Evolutionary conservation across 345 rosid species (phyloP), one percentile per base, ranked within the genome.

Genomic region (Schrenkiella parvula): DNA sequence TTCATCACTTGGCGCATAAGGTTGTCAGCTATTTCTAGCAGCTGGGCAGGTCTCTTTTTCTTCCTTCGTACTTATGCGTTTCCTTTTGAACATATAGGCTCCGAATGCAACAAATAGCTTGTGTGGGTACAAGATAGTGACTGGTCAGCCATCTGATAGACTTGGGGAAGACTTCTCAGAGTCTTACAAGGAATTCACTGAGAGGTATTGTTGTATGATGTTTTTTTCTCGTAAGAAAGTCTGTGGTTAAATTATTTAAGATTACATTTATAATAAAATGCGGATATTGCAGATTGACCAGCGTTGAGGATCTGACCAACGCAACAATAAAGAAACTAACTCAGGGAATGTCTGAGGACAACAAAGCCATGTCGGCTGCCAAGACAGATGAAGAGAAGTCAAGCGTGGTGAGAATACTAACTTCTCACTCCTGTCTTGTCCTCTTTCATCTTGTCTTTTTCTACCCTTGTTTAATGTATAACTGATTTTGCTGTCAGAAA

Each of bases 111-210:
- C 96, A 64, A 93, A 93, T 73, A 81, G 91, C 71, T 77, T 93
- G 25, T 93, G 98, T 57, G 98, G 97, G 53, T 89, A 93, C 84
- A 89, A 90, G 79, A 89, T 93, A 74, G 98, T 93, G 77, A 91
- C 97, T 13, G 97, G 97, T 28, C 96, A 93, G 78, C 98, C 98
- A 68, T 93, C 98, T 54, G 97, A 93, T 68, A 84, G 96, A 83
- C 88, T 93, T 31, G 98, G 98, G 62, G 97, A 93, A 83, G 95
- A 91, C 78, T 91, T 93, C 82, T 88, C 90, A 1, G 98, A 91
- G 80, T 51, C 61, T 9, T 73, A 80, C 78, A 91, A 88, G 78
- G 95, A 93, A 25, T 25, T 25, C 26, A 25, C 26, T 25, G 26
- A 25, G 26, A 25, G 26, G 26, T 25, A 25, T 25, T 25, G 26